phyloP scores from a whole-genome alignment of 352 stramenopile genomes.

The Pythium coloratum region DNA sequence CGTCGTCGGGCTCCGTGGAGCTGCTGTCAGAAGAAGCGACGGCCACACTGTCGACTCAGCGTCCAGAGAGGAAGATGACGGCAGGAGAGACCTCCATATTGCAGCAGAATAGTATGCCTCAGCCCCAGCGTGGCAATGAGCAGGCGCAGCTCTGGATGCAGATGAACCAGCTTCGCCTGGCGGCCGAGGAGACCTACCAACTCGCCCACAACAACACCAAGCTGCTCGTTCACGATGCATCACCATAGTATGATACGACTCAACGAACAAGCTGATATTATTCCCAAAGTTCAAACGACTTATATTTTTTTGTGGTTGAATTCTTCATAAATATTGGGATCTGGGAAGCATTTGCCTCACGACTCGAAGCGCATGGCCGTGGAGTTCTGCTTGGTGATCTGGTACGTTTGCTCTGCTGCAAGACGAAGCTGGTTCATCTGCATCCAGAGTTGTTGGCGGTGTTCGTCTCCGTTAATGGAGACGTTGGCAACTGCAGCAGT shows the following conservation, averaged over 20 bases:
- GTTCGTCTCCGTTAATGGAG: neutral
- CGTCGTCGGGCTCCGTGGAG: constrained; percentile 7
- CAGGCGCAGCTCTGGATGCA: constrained; percentile 13
- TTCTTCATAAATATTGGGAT: constrained; percentile 1
- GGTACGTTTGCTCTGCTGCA: constrained; percentile 28
- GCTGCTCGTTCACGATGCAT: neutral
- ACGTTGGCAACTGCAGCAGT: neutral
- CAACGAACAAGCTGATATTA: neutral
- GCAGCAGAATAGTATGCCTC: neutral
- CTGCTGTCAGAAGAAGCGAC: constrained; percentile 10
- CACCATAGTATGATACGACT: neutral
- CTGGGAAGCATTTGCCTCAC: neutral
- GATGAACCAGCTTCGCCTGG: constrained; percentile 20
- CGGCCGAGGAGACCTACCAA: constrained; percentile 21
- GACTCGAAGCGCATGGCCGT: constrained; percentile 21
- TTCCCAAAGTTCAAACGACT: neutral
- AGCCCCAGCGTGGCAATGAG: neutral
- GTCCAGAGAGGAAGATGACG: neutral
- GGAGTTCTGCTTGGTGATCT: constrained; percentile 29
- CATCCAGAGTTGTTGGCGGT: constrained; percentile 23
- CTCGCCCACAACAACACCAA: constrained; percentile 18
- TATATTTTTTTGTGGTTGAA: neutral
- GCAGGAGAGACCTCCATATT: neutral
- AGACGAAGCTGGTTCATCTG: constrained; percentile 29
- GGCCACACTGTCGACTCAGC: neutral